These are phyloP conservation scores for Pseudocercospora macadamiae DNA, from an alignment of 2,329 filamentous ascomycete species.

Conservation along the genomic window DNA sequence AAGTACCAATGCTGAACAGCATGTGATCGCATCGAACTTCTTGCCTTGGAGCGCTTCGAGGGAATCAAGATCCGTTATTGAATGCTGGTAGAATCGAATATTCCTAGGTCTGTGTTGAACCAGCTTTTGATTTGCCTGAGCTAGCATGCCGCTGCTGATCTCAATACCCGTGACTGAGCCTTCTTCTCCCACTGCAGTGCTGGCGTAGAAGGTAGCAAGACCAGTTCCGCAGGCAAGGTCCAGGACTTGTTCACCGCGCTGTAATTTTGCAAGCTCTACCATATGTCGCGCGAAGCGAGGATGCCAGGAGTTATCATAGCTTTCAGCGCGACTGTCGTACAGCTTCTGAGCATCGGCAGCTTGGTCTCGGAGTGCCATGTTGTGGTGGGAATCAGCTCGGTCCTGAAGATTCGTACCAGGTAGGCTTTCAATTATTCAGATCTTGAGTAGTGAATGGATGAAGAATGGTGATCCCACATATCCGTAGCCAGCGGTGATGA, in stretches of 20 bases:
- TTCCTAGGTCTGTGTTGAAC: constrained; percentile 35
- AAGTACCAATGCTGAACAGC: constrained; percentile 46
- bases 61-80: constrained; percentile 41
- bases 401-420: no score
- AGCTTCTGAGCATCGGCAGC: constrained; percentile 24
- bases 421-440: no score
- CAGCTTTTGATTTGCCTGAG: constrained; percentile 39
- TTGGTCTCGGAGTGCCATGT: constrained; percentile 10
- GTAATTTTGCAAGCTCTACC: constrained; percentile 31
- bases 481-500: no score
- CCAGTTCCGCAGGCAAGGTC: constrained; percentile 53
- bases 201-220: constrained; percentile 45
- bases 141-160: constrained; percentile 46
- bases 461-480: no score
- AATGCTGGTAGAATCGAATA: constrained; percentile 41
- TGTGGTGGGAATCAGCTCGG: no score
- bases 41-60: constrained; percentile 21
- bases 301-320: constrained; percentile 49
- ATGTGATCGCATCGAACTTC: constrained; percentile 41
- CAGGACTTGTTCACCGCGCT: constrained; percentile 45
- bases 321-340: constrained; percentile 40
- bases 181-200: constrained; percentile 42
- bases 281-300: constrained; percentile 44
- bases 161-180: constrained; percentile 48
- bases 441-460: not conserved